phyloP scores from a whole-genome alignment of 2,329 filamentous ascomycete genomes.

The Phoma sp. region DNA sequence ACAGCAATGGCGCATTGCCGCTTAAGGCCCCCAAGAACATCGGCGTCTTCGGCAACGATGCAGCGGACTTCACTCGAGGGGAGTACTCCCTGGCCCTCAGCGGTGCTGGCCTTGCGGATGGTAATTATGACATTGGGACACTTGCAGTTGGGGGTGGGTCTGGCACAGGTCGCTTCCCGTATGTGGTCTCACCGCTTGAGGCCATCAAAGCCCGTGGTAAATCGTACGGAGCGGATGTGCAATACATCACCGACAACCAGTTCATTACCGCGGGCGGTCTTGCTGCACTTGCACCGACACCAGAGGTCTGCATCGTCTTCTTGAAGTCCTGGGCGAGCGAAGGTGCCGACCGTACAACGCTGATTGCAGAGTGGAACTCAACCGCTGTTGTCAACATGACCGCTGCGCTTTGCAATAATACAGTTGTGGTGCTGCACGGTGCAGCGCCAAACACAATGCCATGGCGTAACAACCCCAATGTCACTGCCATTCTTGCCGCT shows the following conservation, averaged over 20 bases:
- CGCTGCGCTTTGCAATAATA: conserved; percentile 55
- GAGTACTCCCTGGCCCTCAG: conserved; percentile 23
- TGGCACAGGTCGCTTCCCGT: conserved; percentile 49
- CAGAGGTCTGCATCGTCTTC: conserved; percentile 60
- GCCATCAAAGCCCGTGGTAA: conserved; percentile 44
- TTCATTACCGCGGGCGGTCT: conserved; percentile 37
- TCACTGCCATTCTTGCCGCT: conserved; percentile 49
- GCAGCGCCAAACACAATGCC: conserved; percentile 49
- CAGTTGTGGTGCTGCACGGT: conserved; percentile 55
- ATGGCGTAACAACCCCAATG: conserved; percentile 49
- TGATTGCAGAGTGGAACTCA: conserved; percentile 52
- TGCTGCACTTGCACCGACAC: conserved; percentile 39
- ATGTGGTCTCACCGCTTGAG: conserved; percentile 50
- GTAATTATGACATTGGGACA: conserved; percentile 52
- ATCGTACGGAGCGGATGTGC: conserved; percentile 51
- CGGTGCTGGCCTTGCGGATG: not conserved
- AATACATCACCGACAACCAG: conserved; percentile 51
- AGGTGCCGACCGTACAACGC: conserved; percentile 48
- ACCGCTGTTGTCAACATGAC: conserved; percentile 50
- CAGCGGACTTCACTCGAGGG: conserved; percentile 57
- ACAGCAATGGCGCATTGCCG: conserved; percentile 55
- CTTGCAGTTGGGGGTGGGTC: conserved; percentile 50
- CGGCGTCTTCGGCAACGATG: conserved; percentile 57
- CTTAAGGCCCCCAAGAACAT: conserved; percentile 57
- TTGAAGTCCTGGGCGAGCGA: conserved; percentile 60